phyloP scores from a whole-genome alignment of 2,329 filamentous ascomycete genomes.

The Drechmeria coniospora region DNA sequence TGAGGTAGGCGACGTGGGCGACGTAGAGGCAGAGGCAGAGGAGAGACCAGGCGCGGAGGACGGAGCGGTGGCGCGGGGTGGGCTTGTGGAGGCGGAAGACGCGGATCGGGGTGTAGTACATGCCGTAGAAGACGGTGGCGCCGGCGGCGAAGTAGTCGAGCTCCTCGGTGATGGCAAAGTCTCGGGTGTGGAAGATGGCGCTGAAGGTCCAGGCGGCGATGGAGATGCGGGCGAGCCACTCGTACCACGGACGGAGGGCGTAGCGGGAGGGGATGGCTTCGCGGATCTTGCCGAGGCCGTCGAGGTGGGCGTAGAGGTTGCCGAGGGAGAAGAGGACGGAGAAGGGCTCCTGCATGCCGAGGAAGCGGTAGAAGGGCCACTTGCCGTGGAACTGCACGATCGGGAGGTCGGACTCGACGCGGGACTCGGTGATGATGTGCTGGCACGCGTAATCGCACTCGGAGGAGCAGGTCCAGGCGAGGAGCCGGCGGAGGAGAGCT shows the following conservation, averaged over 20 bases:
- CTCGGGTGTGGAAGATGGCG: slow-evolving; percentile 82
- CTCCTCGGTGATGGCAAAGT: slow-evolving; percentile 77
- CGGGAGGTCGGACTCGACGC: slow-evolving; percentile 48
- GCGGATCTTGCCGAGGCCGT: slow-evolving; percentile 58
- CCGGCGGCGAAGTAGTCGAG: slow-evolving; percentile 93
- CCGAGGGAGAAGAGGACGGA: slow-evolving; percentile 85
- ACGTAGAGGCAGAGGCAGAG: slow-evolving; percentile 57
- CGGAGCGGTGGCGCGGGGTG: slow-evolving; percentile 22
- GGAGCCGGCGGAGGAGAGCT: slow-evolving; percentile 74
- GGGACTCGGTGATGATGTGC: slow-evolving; percentile 67
- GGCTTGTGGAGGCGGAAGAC: slow-evolving; percentile 65
- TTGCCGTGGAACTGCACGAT: slow-evolving; percentile 94
- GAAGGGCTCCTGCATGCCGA: slow-evolving; percentile 90
- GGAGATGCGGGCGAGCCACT: slow-evolving; percentile 65
- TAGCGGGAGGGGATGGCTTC: slow-evolving; percentile 57
- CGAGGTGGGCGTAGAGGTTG: slow-evolving; percentile 75
- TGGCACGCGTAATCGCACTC: slow-evolving; percentile 99
- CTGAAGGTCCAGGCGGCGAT: slow-evolving; percentile 76
- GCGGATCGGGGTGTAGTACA: slow-evolving; percentile 72
- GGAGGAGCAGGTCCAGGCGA: slow-evolving; percentile 80
- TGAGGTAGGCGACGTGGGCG: slow-evolving; percentile 69
- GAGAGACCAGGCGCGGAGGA: slow-evolving; percentile 61
- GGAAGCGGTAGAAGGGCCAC: slow-evolving; percentile 86
- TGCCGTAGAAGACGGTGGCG: slow-evolving; percentile 74
- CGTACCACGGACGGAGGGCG: slow-evolving; percentile 65